phyloP scores from a whole-genome alignment of 495 filamentous ascomycete genomes.

The Thermothielavioides terrestris region DNA sequence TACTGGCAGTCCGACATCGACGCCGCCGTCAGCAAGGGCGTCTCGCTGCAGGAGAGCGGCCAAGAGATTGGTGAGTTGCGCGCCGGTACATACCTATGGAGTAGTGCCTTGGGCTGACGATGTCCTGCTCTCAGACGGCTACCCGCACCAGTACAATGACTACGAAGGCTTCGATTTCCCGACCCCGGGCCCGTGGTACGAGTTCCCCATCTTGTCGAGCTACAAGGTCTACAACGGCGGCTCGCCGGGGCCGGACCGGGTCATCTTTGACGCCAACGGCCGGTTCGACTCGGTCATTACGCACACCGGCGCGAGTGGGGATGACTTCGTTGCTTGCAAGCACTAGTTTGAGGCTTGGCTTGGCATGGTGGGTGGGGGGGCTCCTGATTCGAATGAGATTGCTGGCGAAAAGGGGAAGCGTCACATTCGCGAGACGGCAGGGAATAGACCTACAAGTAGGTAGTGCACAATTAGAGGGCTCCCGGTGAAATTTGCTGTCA shows the following conservation, averaged over 20 bases:
- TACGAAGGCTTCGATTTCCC: constrained; percentile 65
- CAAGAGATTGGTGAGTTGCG: constrained; percentile 33
- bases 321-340: constrained; percentile 55
- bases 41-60: constrained; percentile 39
- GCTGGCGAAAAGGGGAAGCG: too few relatives aligned
- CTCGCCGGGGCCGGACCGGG: constrained; percentile 60
- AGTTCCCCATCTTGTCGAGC: constrained; percentile 58
- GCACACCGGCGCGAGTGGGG: constrained; percentile 58
- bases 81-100: too few relatives aligned
- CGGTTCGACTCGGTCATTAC: constrained; percentile 54
- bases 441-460: too few relatives aligned
- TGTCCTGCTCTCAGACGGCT: too few relatives aligned
- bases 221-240: constrained; percentile 51
- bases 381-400: too few relatives aligned
- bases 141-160: constrained; percentile 67
- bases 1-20: constrained; percentile 35
- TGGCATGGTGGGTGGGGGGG: neutral
- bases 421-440: too few relatives aligned
- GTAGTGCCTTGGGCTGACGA: too few relatives aligned
- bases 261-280: constrained; percentile 52
- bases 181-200: constrained; percentile 50
- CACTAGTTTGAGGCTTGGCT: constrained; percentile 9
- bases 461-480: too few relatives aligned
- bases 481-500: too few relatives aligned
- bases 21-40: constrained; percentile 43